phyloP scores from a whole-genome alignment of 257 asterid genomes.

The Solanum piurae region DNA sequence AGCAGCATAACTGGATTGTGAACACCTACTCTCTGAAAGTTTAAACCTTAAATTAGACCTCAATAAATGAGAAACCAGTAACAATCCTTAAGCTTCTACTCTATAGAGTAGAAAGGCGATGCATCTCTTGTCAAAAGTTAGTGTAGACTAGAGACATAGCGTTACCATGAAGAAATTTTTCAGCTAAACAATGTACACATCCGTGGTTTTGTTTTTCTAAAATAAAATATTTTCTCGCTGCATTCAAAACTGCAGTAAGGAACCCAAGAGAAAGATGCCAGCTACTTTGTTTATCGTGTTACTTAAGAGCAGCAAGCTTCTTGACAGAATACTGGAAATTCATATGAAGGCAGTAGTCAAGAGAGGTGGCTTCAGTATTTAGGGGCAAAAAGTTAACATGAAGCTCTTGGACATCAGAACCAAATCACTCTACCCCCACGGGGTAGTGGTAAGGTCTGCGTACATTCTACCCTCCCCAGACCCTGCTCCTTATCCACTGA shows the following conservation, averaged over 20 bases:
- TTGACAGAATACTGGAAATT: not conserved
- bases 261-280: not conserved
- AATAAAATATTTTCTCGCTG: not conserved
- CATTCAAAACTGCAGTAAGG: not conserved
- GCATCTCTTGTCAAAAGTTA: not conserved
- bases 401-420: not conserved
- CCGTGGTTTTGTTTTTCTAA: not conserved
- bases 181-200: not conserved
- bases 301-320: not conserved
- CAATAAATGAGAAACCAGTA: not conserved
- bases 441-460: not conserved
- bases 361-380: not conserved
- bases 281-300: not conserved
- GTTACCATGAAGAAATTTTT: not conserved
- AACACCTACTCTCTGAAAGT: conserved; percentile 76
- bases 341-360: not conserved
- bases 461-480: not conserved
- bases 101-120: not conserved
- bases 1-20: conserved; percentile 96
- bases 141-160: not conserved
- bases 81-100: not conserved
- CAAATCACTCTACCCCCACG: not conserved
- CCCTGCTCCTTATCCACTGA: not conserved
- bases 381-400: not conserved
- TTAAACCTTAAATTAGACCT: not conserved